A percentile compares a stretch with the other conserved stretches of the same genome.
Conservation (phyloP, 2,329 filamentous ascomycete species). For the Botrytis fragariae region DNA sequence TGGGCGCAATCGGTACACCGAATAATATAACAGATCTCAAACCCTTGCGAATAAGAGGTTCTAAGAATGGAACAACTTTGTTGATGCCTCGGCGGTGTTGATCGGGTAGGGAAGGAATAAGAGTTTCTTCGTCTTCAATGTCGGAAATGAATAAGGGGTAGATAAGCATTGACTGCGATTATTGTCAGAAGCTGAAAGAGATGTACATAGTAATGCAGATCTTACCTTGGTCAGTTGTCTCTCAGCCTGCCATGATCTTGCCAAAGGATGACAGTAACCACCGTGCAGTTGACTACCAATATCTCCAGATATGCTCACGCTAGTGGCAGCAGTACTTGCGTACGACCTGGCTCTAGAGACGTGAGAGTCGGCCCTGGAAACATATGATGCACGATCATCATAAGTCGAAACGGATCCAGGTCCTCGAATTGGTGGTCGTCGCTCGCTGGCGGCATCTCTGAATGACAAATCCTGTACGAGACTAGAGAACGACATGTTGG, state of each 20-base stretch:
- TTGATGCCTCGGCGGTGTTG: conserved; percentile 87
- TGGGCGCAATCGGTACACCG: conserved; percentile 79
- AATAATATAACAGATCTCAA: conserved; percentile 93
- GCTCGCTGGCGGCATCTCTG: conserved; percentile 48
- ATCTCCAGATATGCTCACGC: conserved; percentile 68
- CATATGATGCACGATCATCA: conserved; percentile 58
- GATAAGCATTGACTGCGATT: conserved; percentile 86
- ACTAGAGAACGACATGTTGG: conserved; percentile 63
- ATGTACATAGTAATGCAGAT: not conserved
- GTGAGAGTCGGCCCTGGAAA: conserved; percentile 56
- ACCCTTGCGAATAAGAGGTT: conserved; percentile 84
- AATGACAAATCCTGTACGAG: conserved; percentile 64
- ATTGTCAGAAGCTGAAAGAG: conserved; percentile 23
- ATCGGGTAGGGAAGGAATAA: conserved; percentile 86
- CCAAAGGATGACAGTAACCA: conserved; percentile 77
- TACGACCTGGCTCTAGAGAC: conserved; percentile 64
- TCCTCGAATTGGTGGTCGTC: conserved; percentile 48
- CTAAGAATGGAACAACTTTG: conserved; percentile 78
- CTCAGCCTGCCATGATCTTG: conserved; percentile 79
- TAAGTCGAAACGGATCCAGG: conserved; percentile 48
- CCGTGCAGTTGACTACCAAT: conserved; percentile 82
- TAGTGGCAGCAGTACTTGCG: conserved; percentile 63
- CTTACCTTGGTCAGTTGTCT: conserved; percentile 79
- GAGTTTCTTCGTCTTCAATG: conserved; percentile 84
- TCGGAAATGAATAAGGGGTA: conserved; percentile 97